Conservation (phyloP, 1,139 yeast genomes). For the Barnettozyma hawaiiensis region DNA sequence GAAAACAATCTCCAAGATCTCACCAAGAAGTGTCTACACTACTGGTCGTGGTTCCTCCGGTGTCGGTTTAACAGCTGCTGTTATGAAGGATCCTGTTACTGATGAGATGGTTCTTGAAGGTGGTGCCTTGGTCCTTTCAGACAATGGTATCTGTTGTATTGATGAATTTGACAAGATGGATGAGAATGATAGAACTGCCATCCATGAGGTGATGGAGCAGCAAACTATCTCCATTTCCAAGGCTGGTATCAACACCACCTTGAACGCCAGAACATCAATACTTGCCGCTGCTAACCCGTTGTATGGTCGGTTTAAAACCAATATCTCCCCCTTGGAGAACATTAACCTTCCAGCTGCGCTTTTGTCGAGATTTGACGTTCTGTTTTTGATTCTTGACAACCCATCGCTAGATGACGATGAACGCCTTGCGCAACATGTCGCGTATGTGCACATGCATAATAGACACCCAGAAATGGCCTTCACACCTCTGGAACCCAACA, state of each 20-base stretch:
- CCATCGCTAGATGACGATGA: conserved; percentile 81
- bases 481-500: conserved; percentile 70
- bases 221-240: conserved; percentile 96
- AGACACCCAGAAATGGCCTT: conserved; percentile 75
- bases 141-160: conserved; percentile 96
- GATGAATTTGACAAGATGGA: conserved; percentile 99
- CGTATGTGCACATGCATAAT: conserved; percentile 92
- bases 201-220: conserved; percentile 99
- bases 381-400: conserved; percentile 80
- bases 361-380: conserved; percentile 87
- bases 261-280: conserved; percentile 93
- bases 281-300: conserved; percentile 98
- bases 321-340: conserved; percentile 87
- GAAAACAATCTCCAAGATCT: conserved; percentile 85
- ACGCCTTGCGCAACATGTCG: conserved; percentile 84
- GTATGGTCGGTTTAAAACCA: conserved; percentile 90
- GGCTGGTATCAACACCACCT: conserved; percentile 95
- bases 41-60: conserved; percentile 99
- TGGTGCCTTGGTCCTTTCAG: conserved; percentile 95
- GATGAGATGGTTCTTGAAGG: conserved; percentile 99
- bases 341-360: conserved; percentile 96
- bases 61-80: conserved; percentile 98
- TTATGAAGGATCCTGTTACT: conserved; percentile 96
- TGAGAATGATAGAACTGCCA: conserved; percentile 93
- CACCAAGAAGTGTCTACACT: conserved; percentile 96